Evolutionary conservation across 2,329 filamentous ascomycete genomes (phyloP), one percentile per base, ranked within the genome.

Genomic region (Arthrocladium fulminans): DNA sequence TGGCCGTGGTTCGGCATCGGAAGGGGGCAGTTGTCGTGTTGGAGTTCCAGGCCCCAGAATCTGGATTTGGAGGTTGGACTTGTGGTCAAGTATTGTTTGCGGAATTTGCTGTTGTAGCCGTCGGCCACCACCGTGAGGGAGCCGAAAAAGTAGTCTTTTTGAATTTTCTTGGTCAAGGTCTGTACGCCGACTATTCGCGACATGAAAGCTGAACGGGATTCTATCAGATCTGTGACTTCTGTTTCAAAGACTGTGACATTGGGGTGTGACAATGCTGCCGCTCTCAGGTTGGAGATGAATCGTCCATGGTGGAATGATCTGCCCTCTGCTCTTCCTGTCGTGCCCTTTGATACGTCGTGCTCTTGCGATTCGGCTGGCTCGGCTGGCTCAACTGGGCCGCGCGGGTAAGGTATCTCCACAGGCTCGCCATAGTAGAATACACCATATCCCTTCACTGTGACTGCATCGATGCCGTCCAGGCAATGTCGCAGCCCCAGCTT

Each of bases 191-290:
- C 74, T 7, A 97, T 78, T 62, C 89, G 81, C 32, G 79, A 72
- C 3, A 75, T 79, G 25, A 19, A 8, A 6, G 41, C 45, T 23
- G 44, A 47, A 57, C 80, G 72, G 60, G 83, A 83, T 48, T 78
- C 81, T 48, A 98, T 77, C 4, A 89, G 76, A 45, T 80, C 80
- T 37, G 80, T 83, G 17, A 84, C 92, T 57, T 89, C 90, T 10
- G 88, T 92, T 72, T 98, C 92, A 57, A 97, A 77, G 24, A 97
- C 79, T 19, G 84, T 89, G 59, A 98, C 88, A 63, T 96, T 95
- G 54, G 82, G 74, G 61, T 89, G 83, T 15, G 69, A 73, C 61
- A 80, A 69, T 49, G 88, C 92, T 22, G 86, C 83, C 58, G 76
- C 75, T 51, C 92, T 80, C 56, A 98, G 71, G 63, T 86, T 82